Evolutionary conservation across 2,329 filamentous ascomycete genomes (phyloP).

Genomic region (Colletotrichum cuscutae): DNA sequence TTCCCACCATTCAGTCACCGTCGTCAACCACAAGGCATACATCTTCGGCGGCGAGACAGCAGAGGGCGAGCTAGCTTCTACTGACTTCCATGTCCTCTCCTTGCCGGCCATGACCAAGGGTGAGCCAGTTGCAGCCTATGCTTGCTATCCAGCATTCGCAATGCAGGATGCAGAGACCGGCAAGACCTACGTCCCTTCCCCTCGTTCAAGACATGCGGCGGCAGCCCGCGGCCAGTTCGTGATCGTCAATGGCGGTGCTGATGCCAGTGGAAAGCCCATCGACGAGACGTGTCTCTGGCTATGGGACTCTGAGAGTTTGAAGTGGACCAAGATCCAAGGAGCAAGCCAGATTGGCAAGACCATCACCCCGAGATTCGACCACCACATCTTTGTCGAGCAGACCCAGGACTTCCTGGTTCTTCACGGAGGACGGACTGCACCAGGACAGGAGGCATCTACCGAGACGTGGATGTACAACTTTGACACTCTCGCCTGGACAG

Average conservation of each 20-base stretch:
- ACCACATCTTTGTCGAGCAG: conserved; percentile 49
- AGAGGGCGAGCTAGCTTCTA: conserved; percentile 53
- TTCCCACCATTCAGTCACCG: conserved; percentile 61
- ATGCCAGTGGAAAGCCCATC: conserved; percentile 41
- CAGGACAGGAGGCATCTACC: conserved; percentile 50
- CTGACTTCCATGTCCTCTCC: conserved; percentile 62
- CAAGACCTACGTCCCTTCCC: conserved; percentile 42
- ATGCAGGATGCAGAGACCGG: conserved; percentile 41
- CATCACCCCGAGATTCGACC: conserved; percentile 45
- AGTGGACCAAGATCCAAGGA: conserved; percentile 46
- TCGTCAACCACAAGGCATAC: conserved; percentile 64
- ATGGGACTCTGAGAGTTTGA: conserved; percentile 48
- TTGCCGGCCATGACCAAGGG: conserved; percentile 53
- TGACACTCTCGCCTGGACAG: conserved; percentile 57
- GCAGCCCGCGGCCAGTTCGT: conserved; percentile 45
- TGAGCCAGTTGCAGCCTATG: conserved; percentile 41
- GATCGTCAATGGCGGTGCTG: conserved; percentile 49
- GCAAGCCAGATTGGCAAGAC: conserved; percentile 43
- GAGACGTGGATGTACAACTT: conserved; percentile 65
- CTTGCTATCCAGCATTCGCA: conserved; percentile 44
- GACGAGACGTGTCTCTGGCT: conserved; percentile 49
- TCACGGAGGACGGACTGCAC: conserved; percentile 53
- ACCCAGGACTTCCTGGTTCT: conserved; percentile 62
- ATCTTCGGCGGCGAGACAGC: conserved; percentile 62
- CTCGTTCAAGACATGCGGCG: conserved; percentile 49